phyloP scores from a whole-genome alignment of 2,329 filamentous ascomycete species.

The Basipetospora chlamydospora region DNA sequence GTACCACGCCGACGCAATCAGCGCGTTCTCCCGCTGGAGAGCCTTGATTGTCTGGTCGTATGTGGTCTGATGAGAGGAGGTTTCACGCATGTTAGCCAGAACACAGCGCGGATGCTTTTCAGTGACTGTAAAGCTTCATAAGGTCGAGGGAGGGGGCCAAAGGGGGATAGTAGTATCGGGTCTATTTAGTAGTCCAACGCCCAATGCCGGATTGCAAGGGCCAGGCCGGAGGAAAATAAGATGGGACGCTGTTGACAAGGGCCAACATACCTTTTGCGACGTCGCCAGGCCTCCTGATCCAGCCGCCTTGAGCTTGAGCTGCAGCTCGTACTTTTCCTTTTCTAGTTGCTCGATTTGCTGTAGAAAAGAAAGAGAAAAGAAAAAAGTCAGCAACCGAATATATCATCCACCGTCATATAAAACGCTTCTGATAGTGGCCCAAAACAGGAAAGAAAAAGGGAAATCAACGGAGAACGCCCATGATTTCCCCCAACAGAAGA shows the following conservation, averaged over 20 bases:
- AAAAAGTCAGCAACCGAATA: background rate
- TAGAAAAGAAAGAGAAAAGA: background rate
- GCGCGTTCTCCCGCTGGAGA: constrained; percentile 60
- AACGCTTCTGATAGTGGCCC: too few species aligned
- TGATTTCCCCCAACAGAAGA: too few species aligned
- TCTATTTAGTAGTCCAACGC: too few species aligned
- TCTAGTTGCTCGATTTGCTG: constrained; percentile 44
- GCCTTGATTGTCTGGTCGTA: constrained; percentile 47
- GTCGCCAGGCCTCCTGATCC: constrained; percentile 33
- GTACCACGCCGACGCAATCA: constrained; percentile 78
- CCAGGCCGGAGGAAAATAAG: background rate
- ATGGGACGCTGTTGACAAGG: constrained; percentile 1
- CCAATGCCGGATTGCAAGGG: too few species aligned
- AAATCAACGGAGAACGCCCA: too few species aligned
- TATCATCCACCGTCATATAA: too few species aligned
- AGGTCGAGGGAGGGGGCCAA: too few species aligned
- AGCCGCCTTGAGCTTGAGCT: constrained; percentile 37
- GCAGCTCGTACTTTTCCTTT: constrained; percentile 39
- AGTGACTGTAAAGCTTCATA: too few species aligned
- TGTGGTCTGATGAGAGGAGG: too few species aligned
- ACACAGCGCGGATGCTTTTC: too few species aligned
- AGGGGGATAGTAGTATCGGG: background rate
- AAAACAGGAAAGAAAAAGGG: too few species aligned
- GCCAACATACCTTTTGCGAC: constrained; percentile 35
- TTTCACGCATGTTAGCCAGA: too few species aligned